Evolutionary conservation across 164 flowering plant species (phyloP).

Genomic region (Vitis vinifera): ASM3070453v1 NC_081815.1:3792501-3793000

Average conservation of each 20-base stretch:
- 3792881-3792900: slow-evolving; percentile 39
- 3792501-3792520: not conserved
- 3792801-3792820: slow-evolving; percentile 30
- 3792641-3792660: too few relatives aligned
- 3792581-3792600: not conserved
- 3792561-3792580: not conserved
- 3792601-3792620: not conserved
- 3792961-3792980: not conserved
- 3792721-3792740: slow-evolving; percentile 16
- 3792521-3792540: not conserved
- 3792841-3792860: slow-evolving; percentile 56
- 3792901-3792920: not conserved
- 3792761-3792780: slow-evolving; percentile 44
- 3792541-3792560: not conserved
- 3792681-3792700: not conserved
- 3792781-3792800: slow-evolving; percentile 30
- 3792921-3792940: not conserved
- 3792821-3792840: slow-evolving; percentile 77
- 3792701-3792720: not conserved
- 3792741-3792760: slow-evolving; percentile 29
- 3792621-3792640: not conserved
- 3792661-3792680: not conserved
- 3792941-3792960: not conserved
- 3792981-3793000: not conserved
- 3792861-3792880: slow-evolving; percentile 26